Base-by-base conservation (phyloP, 768 basidiomycete species). In the Serendipita sp. region DNA sequence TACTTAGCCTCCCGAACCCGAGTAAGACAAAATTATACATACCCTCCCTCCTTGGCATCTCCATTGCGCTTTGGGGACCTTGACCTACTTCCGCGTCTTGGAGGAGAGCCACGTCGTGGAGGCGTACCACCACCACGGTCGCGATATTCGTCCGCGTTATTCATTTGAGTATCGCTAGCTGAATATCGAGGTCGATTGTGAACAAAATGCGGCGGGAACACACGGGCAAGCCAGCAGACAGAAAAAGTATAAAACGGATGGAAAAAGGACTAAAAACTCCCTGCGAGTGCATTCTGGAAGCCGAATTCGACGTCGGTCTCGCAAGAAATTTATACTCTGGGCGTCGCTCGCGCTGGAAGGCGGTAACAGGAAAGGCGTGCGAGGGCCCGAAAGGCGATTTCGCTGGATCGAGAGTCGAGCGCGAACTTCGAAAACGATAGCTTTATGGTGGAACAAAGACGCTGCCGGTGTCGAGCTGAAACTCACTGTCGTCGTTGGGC, bases 401-500 rank as follows among this genome's bases (percentile, higher is more conserved):
- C 16, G 37, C 56, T 60, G 56, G 28, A 34, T 37, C 56, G 28
- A 60, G 30, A 51, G 41, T 41, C 41, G 41, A 41, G 41, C 41
- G 13, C 41, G n/a, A 18, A 18, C 56, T 10, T 60, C 56, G 56
- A 60, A 34, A 60, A 60, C 24, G 16, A 28, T n/a, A 34, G 30
- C 56, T 32, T 35, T 60, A 38, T 35, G 56, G 30, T 60, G 30
- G 28, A 37, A 34, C 8, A 38, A n/a, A 60, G 35, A 60, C 35
- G 28, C 16, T 53, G 48, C 48, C 35, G 34, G 18, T n/a, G 56
- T 60, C 56, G 56, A 28, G 24, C 28, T 51, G 34, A 60, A 60
- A 60, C 56, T 60, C 56, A 60, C 56, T 60, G 56, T 60, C 56
- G 56, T 60, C 56, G 56, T 60, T 60, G 56, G 56, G 56, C 56